Base-by-base conservation (phyloP, 768 basidiomycete genomes). In the Suillus paluster region DNA sequence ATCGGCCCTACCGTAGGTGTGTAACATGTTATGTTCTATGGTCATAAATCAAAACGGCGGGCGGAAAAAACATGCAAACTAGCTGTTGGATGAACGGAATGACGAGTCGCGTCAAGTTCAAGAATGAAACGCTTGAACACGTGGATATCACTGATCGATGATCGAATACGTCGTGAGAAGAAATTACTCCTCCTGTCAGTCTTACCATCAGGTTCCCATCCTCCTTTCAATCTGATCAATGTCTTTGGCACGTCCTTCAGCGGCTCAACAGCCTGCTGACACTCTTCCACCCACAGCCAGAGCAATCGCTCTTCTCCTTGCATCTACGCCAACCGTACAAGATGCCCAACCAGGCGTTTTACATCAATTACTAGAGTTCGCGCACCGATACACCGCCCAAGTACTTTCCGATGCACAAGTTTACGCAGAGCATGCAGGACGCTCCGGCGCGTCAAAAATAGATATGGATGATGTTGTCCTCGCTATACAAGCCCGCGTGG, bases 291-390 rank as follows among this genome's bases (percentile, higher is more conserved):
- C 89, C n/a, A 90, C 91, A 23, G 94, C 93, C 27, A 84, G 92
- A 57, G 84, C 91, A 44, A 93, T 95, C 58, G 92, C 93, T 0
- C 85, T 95, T 38, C 81, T 95, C 5, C 83, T 95, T 30, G 90
- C 93, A 3, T 89, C 92, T 4, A 91, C 91, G 0, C 92, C 94
- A 15, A 84, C 91, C 11, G 88, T 95, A 1, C 90, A 93, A 63
- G 93, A 95, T 77, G 86, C 89, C 1, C 93, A 95, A 64, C 93
- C 94, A 3, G 90, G 86, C 5, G 93, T 95, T 12, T 81, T 95
- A 11, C 91, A 94, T 67, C 93, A 95, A 69, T 83, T 95, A 9
- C 86, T 95, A 59, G 93, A 95, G 73, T 94, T 95, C 67, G 85
- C 93, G 0, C 88, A 94, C 71, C 79, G 94, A 62, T 95, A 95